phyloP scores from a whole-genome alignment of 2,329 filamentous ascomycete species.

The Colletotrichum brevisporum region DNA sequence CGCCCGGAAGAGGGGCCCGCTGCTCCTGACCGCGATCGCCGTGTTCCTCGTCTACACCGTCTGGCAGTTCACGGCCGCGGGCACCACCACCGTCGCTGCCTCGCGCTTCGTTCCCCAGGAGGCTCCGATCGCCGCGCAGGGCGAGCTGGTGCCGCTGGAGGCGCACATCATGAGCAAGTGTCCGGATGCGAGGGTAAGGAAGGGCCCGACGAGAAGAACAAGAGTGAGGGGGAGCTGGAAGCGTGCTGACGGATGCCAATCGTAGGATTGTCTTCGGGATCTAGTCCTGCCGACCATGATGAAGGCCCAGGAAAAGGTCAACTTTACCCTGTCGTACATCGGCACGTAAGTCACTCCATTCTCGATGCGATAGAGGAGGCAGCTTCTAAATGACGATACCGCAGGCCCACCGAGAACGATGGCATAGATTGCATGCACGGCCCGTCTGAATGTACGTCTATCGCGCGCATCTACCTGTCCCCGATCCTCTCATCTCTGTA shows the following conservation, averaged over 20 bases:
- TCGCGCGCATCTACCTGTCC: background rate
- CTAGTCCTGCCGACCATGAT: conserved; percentile 91
- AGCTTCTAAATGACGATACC: conserved; percentile 4
- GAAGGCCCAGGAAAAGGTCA: conserved; percentile 83
- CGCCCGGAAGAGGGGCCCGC: conserved; percentile 23
- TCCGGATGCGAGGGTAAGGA: conserved; percentile 80
- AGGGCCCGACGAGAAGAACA: conserved; percentile 26
- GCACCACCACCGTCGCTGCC: conserved; percentile 1
- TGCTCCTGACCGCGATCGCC: conserved; percentile 19
- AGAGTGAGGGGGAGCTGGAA: background rate
- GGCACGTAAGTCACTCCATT: conserved; percentile 71
- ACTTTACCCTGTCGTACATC: conserved; percentile 93
- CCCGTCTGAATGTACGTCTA: conserved; percentile 77
- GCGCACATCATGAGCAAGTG: conserved; percentile 99
- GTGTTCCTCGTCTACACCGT: conserved; percentile 29
- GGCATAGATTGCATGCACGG: conserved; percentile 93
- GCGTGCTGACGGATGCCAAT: background rate
- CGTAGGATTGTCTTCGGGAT: conserved; percentile 80
- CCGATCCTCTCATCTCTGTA: background rate
- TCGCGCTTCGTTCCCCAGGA: conserved; percentile 16
- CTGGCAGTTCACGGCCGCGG: conserved; percentile 20
- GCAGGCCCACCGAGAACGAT: conserved; percentile 79
- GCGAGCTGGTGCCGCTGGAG: conserved; percentile 79
- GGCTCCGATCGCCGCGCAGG: conserved; percentile 18
- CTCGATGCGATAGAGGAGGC: conserved; percentile 3